phyloP scores from a whole-genome alignment of 257 asterid species.

The Striga asiatica region DNA sequence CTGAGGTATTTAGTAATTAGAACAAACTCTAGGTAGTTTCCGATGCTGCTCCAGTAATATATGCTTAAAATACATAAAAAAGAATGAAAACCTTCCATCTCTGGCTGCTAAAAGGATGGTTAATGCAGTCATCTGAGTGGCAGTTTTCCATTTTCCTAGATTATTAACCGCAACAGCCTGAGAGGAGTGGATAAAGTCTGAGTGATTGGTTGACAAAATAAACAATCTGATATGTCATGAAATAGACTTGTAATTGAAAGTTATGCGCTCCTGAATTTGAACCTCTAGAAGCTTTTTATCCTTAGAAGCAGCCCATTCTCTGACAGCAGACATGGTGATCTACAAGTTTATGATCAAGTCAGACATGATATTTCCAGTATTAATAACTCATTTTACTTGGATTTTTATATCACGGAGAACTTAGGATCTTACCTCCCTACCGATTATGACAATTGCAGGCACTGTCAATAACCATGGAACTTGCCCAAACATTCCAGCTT shows the following conservation, averaged over 20 bases:
- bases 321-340: slow-evolving; percentile 98
- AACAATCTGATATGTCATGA: background rate
- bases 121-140: slow-evolving; percentile 85
- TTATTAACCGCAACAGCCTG: slow-evolving; percentile 97
- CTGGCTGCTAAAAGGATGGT: slow-evolving; percentile 79
- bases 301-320: slow-evolving; percentile 99
- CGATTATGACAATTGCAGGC: slow-evolving; percentile 85
- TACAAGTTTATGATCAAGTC: slow-evolving; percentile 21
- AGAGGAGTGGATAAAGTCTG: background rate
- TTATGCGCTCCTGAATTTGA: slow-evolving; percentile 7
- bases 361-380: slow-evolving; percentile 1
- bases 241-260: slow-evolving; percentile 3
- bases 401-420: background rate
- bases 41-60: background rate
- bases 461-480: slow-evolving; percentile 76
- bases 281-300: slow-evolving; percentile 86
- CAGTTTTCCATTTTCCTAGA: slow-evolving; percentile 97
- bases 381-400: background rate
- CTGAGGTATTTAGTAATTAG: background rate
- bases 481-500: slow-evolving; percentile 59
- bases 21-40: background rate
- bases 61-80: background rate
- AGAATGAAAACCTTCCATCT: slow-evolving; percentile 55
- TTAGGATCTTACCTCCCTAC: slow-evolving; percentile 70
- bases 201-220: background rate